Base-by-base conservation (phyloP, 202 grass and related monocot species). In the Panicum virgatum region DNA sequence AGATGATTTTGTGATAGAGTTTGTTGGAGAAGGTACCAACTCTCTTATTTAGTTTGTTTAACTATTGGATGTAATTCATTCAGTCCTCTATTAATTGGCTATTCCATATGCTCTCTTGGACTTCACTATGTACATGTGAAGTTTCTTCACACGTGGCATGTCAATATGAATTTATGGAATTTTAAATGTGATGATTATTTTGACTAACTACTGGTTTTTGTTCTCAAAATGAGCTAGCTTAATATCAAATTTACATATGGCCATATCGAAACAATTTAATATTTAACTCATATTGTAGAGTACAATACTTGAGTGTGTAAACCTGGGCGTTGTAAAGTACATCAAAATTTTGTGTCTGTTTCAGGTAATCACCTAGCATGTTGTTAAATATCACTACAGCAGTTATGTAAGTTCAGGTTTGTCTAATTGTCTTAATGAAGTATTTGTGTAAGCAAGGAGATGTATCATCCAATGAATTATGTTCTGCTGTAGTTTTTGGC, bases 1-100 rank as follows among this genome's bases (percentile, higher is more conserved):
- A 86, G 89, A 73, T 78, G 92, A 98, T 79, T 98, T 98, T 90
- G 80, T 98, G 66, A 93, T 95, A 52, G 96, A 98, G 51, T 98
- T 95, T 84, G 85, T 98, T 95, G 96, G 96, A 66, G 96, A 98
- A 98, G 96, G 92, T 95, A 87, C 81, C 39, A 18, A 42, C 4
- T 11, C 54, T 82, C 23, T 84, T 53, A 36, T 60, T 64, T 52
- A 71, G 23, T 78, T 62, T 65, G 9, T 23, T 42, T 57, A 52
- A 43, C 3, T n/a, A 73, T 79, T 7, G 50, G 3, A 50, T 51
- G 27, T 58, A 39, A 36, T 51, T 73, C 32, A 29, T 79, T 62
- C 27, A 36, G 9, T 79, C 9, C 29, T 10, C 19, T 80, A 43
- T 4, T 84, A 62, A 18, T 76, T 34, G 19, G 0, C 12, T 62